phyloP scores from a whole-genome alignment of 495 filamentous ascomycete genomes.

The Neurospora sp. region DNA sequence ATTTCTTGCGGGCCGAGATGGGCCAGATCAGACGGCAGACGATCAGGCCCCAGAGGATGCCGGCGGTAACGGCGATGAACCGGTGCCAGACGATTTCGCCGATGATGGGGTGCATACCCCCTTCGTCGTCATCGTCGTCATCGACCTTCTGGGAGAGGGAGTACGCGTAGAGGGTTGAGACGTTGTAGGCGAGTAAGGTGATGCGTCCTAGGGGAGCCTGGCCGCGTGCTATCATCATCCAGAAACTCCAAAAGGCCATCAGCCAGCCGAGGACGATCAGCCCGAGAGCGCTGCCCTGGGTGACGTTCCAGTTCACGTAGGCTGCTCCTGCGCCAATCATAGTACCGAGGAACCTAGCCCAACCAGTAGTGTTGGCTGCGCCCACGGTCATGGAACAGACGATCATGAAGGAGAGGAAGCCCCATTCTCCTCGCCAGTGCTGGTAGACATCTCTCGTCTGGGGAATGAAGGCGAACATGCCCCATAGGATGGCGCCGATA shows the following conservation, averaged over 20 bases:
- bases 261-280: constrained; percentile 72
- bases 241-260: constrained; percentile 73
- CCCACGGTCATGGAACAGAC: constrained; percentile 97
- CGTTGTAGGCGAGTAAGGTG: constrained; percentile 88
- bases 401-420: constrained; percentile 91
- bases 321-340: constrained; percentile 69
- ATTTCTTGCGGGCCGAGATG: constrained; percentile 73
- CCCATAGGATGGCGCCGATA: constrained; percentile 75
- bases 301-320: constrained; percentile 63
- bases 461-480: constrained; percentile 73
- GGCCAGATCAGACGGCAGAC: constrained; percentile 89
- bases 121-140: constrained; percentile 75
- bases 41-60: constrained; percentile 86
- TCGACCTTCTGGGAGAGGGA: constrained; percentile 68
- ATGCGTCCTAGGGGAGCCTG: constrained; percentile 90
- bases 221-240: constrained; percentile 72
- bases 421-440: constrained; percentile 95
- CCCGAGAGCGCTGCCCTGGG: constrained; percentile 57
- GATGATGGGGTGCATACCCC: constrained; percentile 75
- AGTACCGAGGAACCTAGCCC: constrained; percentile 79
- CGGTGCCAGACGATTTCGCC: constrained; percentile 84
- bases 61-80: constrained; percentile 75
- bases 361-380: constrained; percentile 84
- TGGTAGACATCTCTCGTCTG: constrained; percentile 68
- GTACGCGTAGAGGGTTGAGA: constrained; percentile 93